Evolutionary conservation across 768 basidiomycete genomes (phyloP).

Genomic region (Mrakia blollopis): DNA sequence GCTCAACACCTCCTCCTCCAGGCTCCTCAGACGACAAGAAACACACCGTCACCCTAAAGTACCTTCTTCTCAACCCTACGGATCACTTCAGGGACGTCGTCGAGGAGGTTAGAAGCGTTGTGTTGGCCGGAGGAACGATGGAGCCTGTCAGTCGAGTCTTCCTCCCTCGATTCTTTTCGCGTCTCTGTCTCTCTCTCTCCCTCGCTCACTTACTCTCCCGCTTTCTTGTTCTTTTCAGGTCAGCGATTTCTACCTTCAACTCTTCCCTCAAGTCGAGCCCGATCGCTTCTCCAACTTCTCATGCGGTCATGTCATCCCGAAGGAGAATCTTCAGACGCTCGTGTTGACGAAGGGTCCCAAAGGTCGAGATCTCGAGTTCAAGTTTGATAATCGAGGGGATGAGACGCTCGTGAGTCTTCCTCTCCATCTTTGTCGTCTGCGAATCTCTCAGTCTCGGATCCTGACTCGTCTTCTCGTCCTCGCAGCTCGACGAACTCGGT

Average conservation of each 20-base stretch:
- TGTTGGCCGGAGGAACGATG: slow-evolving; percentile 97
- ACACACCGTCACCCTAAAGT: slow-evolving; percentile 63
- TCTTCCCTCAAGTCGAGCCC: slow-evolving; percentile 62
- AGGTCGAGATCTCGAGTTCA: slow-evolving; percentile 72
- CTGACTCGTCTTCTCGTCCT: not conserved
- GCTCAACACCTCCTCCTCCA: slow-evolving; percentile 47
- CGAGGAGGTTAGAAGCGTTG: slow-evolving; percentile 70
- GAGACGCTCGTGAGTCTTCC: slow-evolving; percentile 50
- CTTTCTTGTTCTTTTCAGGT: slow-evolving; percentile 53
- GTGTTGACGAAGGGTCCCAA: slow-evolving; percentile 70
- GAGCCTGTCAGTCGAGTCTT: slow-evolving; percentile 63
- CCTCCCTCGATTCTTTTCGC: not conserved
- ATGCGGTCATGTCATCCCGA: slow-evolving; percentile 86
- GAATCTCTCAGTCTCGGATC: not conserved
- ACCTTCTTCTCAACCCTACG: slow-evolving; percentile 86
- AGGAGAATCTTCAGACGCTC: slow-evolving; percentile 67
- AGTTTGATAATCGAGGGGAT: slow-evolving; percentile 67
- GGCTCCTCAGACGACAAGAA: slow-evolving; percentile 35
- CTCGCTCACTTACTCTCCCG: not conserved
- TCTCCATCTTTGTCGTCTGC: not conserved
- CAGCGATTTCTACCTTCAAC: slow-evolving; percentile 73
- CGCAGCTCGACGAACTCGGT: slow-evolving; percentile 73
- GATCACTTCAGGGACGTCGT: slow-evolving; percentile 80
- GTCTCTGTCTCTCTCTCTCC: too few relatives aligned
- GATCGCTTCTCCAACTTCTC: slow-evolving; percentile 73